These are phyloP conservation scores for Trichosporon coremiiforme DNA, from an alignment of 1,284 basidiomycete genomes.

Conservation along the genomic window DNA sequence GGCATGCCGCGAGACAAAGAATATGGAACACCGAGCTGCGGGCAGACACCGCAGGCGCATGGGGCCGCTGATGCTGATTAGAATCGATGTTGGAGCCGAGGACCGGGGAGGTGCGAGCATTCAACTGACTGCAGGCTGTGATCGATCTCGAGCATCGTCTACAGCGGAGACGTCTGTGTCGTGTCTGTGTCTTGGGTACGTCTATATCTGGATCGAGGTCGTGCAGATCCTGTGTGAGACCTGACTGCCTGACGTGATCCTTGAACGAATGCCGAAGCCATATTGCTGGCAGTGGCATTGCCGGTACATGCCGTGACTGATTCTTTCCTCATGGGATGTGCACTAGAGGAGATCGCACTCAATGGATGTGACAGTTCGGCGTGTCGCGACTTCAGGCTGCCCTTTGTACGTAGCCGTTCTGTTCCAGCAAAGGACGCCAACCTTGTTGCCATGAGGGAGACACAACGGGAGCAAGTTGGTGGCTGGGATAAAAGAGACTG, in stretches of 20 bases:
- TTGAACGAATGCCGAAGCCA: neutral
- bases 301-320: neutral
- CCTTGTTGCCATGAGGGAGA: neutral
- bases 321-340: neutral
- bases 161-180: neutral
- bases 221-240: neutral
- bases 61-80: neutral
- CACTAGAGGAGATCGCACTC: neutral
- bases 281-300: neutral
- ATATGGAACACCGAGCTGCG: neutral
- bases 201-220: conserved; percentile 6
- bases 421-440: neutral
- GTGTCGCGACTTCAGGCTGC: neutral
- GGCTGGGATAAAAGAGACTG: neutral
- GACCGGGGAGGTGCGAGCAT: no score
- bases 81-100: no score
- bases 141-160: no score
- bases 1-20: neutral
- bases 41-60: neutral
- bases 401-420: no score
- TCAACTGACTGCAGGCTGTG: neutral
- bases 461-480: neutral
- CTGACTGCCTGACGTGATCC: neutral
- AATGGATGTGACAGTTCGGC: neutral
- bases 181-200: neutral